These are phyloP conservation scores for Pseudogymnoascus sp. DNA, from an alignment of 2,329 filamentous ascomycete species.

Conservation along the genomic window DNA sequence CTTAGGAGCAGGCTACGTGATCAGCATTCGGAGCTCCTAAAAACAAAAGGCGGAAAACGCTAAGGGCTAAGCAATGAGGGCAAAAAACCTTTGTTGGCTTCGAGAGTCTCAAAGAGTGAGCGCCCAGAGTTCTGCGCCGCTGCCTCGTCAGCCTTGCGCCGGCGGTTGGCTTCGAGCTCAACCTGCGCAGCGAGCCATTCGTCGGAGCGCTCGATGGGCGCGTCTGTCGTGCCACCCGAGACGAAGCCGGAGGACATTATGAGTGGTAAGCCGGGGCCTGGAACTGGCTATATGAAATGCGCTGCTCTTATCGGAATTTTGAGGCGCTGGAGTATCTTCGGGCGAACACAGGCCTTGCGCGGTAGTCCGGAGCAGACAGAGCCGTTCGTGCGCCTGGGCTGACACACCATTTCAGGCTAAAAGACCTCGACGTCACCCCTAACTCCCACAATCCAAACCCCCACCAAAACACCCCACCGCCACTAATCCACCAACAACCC, in stretches of 20 bases:
- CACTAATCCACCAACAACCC: neutral
- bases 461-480: neutral
- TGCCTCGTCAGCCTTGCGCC: conserved; percentile 29
- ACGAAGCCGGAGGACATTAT: conserved; percentile 44
- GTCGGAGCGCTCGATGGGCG: conserved; percentile 33
- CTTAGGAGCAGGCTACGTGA: conserved; percentile 33
- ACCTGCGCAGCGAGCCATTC: conserved; percentile 29
- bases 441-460: conserved; percentile 1
- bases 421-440: neutral
- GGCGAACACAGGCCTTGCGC: neutral
- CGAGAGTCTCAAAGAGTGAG: conserved; percentile 65
- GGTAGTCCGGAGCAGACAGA: neutral
- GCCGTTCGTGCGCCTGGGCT: neutral
- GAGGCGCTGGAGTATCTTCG: conserved; percentile 2
- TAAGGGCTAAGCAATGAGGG: neutral
- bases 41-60: neutral
- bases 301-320: neutral
- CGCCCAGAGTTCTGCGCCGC: conserved; percentile 40
- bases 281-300: neutral
- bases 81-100: conserved; percentile 68
- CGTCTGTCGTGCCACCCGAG: conserved; percentile 41
- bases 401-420: neutral
- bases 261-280: neutral
- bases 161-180: conserved; percentile 32
- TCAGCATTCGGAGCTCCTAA: conserved; percentile 14